Base-by-base conservation (phyloP, 2,329 filamentous ascomycete genomes). In the Sporothrix globosa region DNA sequence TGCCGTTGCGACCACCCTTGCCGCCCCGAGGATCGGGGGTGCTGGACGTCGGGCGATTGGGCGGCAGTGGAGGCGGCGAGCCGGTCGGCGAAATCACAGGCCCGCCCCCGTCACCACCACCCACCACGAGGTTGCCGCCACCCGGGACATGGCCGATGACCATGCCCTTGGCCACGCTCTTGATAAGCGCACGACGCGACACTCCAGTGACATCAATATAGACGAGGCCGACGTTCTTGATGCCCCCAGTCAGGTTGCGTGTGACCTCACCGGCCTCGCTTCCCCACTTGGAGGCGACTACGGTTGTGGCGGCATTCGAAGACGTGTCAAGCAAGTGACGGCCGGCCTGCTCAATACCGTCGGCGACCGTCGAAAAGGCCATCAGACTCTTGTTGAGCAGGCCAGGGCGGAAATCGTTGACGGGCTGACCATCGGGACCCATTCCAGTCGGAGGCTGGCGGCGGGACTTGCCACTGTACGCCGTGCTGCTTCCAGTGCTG, bases 151-250 rank as follows among this genome's bases (percentile, higher is more conserved):
- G 89, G 48, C 92, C 92, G 5, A 96, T 89, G 0, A 96, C 90
- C 96, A 99, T 98, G 53, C 96, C 93, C 83, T 97, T 97, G 24
- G 94, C 96, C 1, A 98, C 96, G 54, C 91, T 92, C 84, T 97
- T 99, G 78, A 99, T 87, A 56, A 99, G 88, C 0, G 96, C 96
- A 72, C 90, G 88, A 54, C 96, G 86, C 69, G 92, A 97, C 1
- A 99, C 96, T 48, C 96, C 96, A 0, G 94, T 91, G 1, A 96
- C 95, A 76, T 99, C 96, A 72, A 99, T 97, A 78, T 99, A 99
- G 44, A 99, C 96, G 39, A 99, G 85, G 6, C 94, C 96, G 9
- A 98, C 96, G 74, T 98, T 99, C 85, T 96, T 97, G 76, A 97
- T 90, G 30, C 94, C 95, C 5, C 92, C 90, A 0, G 93, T 92